Conservation (phyloP, 2,329 filamentous ascomycete genomes). For the Colletotrichum sp. region DNA sequence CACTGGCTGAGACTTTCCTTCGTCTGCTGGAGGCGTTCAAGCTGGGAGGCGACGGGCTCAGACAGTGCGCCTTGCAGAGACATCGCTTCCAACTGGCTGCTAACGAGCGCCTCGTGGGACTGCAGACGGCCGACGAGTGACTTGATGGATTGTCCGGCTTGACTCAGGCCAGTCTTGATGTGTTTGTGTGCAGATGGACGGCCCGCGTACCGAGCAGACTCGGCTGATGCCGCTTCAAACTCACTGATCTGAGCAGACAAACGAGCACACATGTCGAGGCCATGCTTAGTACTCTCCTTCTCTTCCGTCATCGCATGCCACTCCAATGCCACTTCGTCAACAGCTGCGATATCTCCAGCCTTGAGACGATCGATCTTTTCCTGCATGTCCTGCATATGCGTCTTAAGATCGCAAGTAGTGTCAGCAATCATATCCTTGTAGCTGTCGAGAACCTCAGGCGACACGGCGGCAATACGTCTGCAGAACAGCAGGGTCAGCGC, state of each 20-base stretch:
- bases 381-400: constrained; percentile 5
- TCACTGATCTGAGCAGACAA: constrained; percentile 23
- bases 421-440: constrained; percentile 24
- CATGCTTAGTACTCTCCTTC: constrained; percentile 26
- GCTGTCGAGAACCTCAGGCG: constrained; percentile 18
- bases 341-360: background rate
- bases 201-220: constrained; percentile 15
- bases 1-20: constrained; percentile 26
- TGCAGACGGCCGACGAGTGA: constrained; percentile 20
- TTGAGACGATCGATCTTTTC: background rate
- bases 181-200: constrained; percentile 25
- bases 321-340: constrained; percentile 9
- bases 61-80: constrained; percentile 9
- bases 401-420: constrained; percentile 11
- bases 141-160: constrained; percentile 22
- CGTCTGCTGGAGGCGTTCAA: constrained; percentile 23
- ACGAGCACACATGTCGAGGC: constrained; percentile 25
- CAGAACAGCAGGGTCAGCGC: too few relatives aligned
- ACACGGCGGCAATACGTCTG: constrained; percentile 3
- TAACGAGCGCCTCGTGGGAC: constrained; percentile 19
- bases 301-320: constrained; percentile 11
- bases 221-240: constrained; percentile 16
- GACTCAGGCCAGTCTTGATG: constrained; percentile 18
- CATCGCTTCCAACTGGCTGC: constrained; percentile 21
- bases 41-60: background rate